phyloP scores from a whole-genome alignment of 2,329 filamentous ascomycete genomes.

The Colletotrichum sidae region DNA sequence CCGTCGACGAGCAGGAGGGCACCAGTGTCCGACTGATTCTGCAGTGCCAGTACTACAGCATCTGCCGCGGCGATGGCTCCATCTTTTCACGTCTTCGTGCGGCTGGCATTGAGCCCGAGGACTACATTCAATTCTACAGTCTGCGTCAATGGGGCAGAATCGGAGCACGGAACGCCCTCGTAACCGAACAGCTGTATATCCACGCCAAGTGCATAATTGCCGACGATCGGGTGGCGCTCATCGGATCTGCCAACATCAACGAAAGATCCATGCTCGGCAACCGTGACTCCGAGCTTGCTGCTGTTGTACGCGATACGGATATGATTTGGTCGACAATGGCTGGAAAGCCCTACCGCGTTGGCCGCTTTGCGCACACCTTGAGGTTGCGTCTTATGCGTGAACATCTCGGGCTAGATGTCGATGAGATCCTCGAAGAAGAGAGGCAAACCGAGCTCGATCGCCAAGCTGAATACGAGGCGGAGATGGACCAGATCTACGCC shows the following conservation, averaged over 20 bases:
- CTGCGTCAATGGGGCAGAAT: slow-evolving; percentile 93
- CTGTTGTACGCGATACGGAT: slow-evolving; percentile 91
- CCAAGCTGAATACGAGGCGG: slow-evolving; percentile 63
- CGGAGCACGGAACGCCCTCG: slow-evolving; percentile 78
- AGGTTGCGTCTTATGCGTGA: slow-evolving; percentile 96
- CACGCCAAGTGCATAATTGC: slow-evolving; percentile 98
- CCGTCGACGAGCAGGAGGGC: slow-evolving; percentile 92
- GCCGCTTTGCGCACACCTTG: slow-evolving; percentile 91
- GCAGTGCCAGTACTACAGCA: slow-evolving; percentile 96
- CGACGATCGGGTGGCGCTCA: slow-evolving; percentile 91
- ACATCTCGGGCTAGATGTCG: slow-evolving; percentile 94
- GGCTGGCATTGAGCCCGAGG: slow-evolving; percentile 87
- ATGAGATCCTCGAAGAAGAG: slow-evolving; percentile 87
- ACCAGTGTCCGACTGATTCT: slow-evolving; percentile 95
- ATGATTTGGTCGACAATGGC: slow-evolving; percentile 94
- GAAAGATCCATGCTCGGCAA: slow-evolving; percentile 94
- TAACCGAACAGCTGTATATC: slow-evolving; percentile 97
- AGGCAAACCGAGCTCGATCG: slow-evolving; percentile 74
- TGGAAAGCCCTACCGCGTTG: slow-evolving; percentile 88
- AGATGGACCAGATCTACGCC: slow-evolving; percentile 73
- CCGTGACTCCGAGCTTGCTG: slow-evolving; percentile 91
- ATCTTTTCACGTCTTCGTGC: slow-evolving; percentile 89
- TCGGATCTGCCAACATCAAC: slow-evolving; percentile 98
- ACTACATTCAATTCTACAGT: slow-evolving; percentile 96
- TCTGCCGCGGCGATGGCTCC: slow-evolving; percentile 90